These are phyloP conservation scores for Suillus sp. DNA, from an alignment of 768 basidiomycete species.

Conservation along the genomic window DNA sequence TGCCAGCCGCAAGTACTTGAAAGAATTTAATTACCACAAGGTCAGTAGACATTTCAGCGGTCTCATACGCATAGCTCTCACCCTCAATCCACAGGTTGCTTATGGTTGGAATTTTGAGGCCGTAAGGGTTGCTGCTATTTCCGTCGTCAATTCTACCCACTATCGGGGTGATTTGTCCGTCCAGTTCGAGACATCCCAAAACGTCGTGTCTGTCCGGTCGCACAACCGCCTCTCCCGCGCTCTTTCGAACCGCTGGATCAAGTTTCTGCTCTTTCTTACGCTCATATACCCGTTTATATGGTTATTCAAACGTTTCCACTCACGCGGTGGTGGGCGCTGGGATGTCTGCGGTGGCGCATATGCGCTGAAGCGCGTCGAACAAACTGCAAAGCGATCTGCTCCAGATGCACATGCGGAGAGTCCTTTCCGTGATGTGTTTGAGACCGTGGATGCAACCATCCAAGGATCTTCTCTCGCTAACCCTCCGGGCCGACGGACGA, in stretches of 20 bases:
- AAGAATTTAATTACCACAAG: constrained; percentile 79
- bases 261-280: constrained; percentile 65
- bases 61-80: constrained; percentile 1
- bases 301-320: constrained; percentile 72
- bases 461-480: constrained; percentile 25
- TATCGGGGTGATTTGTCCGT: constrained; percentile 45
- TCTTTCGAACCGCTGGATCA: constrained; percentile 72
- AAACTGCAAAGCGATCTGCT: constrained; percentile 18
- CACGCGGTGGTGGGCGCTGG: constrained; percentile 73
- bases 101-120: constrained; percentile 59
- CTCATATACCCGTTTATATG: constrained; percentile 81
- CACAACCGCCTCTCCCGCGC: constrained; percentile 65
- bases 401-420: constrained; percentile 13
- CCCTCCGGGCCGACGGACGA: constrained; percentile 36
- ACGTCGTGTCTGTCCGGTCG: constrained; percentile 65
- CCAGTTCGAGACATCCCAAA: constrained; percentile 47
- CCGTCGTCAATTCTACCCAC: constrained; percentile 42
- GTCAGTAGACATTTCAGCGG: constrained; percentile 33
- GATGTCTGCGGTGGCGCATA: constrained; percentile 76
- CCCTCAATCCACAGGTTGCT: constrained; percentile 45
- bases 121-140: constrained; percentile 40
- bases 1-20: constrained; percentile 64
- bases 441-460: neutral
- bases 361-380: constrained; percentile 53
- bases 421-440: constrained; percentile 12